A percentile compares a stretch with the other conserved stretches of the same genome.
Conservation (phyloP, 1,139 yeast species). For the Suhomyces atakaporum region DNA sequence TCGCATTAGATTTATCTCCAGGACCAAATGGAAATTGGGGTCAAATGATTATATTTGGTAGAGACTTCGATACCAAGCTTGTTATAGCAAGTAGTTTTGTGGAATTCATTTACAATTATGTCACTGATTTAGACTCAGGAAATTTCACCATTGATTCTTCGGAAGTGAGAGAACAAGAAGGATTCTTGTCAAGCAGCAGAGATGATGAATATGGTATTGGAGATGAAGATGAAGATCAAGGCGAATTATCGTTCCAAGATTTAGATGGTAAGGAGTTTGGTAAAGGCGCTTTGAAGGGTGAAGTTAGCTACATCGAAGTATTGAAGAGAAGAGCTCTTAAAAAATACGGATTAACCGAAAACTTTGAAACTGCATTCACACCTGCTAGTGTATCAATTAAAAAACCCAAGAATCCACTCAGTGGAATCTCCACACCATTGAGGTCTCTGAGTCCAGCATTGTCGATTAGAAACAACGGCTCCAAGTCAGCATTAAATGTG, state of each 20-base stretch:
- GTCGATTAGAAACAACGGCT: conserved; percentile 9
- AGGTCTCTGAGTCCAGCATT: conserved; percentile 17
- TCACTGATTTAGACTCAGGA: conserved; percentile 55
- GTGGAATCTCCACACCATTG: conserved; percentile 17
- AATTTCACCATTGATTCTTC: conserved; percentile 50
- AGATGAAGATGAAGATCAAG: conserved; percentile 45
- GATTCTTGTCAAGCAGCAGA: conserved; percentile 24
- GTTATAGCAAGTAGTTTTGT: conserved; percentile 59
- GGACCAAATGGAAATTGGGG: conserved; percentile 64
- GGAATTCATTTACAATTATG: conserved; percentile 52
- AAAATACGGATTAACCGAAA: conserved; percentile 41
- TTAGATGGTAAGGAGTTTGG: conserved; percentile 46
- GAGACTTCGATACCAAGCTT: conserved; percentile 63
- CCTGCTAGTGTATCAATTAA: conserved; percentile 31
- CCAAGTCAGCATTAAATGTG: conserved; percentile 30
- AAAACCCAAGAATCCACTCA: conserved; percentile 12
- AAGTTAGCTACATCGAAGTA: conserved; percentile 52
- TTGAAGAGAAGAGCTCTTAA: conserved; percentile 52
- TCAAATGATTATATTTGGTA: conserved; percentile 62
- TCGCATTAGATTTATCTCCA: conserved; percentile 64
- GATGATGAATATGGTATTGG: conserved; percentile 51
- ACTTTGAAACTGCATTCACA: conserved; percentile 43
- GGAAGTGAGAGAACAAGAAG: conserved; percentile 23
- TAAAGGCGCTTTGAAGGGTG: conserved; percentile 35
- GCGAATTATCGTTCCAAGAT: conserved; percentile 42